These are phyloP conservation scores for Aurantiochytrium sp. DNA, from an alignment of 108 stramenopile genomes.

Conservation along the genomic window DNA sequence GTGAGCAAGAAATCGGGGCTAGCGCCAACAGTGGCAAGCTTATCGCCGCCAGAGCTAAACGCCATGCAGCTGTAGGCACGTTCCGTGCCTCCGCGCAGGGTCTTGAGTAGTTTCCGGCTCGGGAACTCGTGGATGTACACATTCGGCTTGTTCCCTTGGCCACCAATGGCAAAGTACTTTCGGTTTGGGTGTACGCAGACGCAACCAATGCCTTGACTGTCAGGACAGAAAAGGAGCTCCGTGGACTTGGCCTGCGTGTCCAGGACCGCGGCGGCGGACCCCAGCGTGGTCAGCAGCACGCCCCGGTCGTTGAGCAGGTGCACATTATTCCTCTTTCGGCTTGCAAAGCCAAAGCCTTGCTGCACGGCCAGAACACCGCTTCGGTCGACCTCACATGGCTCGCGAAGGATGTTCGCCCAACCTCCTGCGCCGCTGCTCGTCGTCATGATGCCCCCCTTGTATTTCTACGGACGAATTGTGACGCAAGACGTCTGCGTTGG, in stretches of 20 bases:
- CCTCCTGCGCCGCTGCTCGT: background rate
- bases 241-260: conserved; percentile 25
- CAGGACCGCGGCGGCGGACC: conserved; percentile 31
- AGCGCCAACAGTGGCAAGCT: conserved; percentile 47
- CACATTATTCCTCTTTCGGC: background rate
- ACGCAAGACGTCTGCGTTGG: no score
- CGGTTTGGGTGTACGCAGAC: conserved; percentile 17
- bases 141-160: conserved; percentile 21
- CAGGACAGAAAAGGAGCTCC: conserved; percentile 30
- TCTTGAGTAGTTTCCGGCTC: background rate
- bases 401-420: background rate
- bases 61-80: conserved; percentile 38
- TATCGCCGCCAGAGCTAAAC: conserved; percentile 38
- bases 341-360: conserved; percentile 1
- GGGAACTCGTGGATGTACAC: conserved; percentile 35
- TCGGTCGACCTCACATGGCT: background rate
- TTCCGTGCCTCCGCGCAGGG: conserved; percentile 46
- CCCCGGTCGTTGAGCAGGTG: background rate
- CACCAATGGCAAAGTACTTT: conserved; percentile 31
- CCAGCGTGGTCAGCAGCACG: background rate
- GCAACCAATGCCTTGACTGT: conserved; percentile 17
- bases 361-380: background rate
- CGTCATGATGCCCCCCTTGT: no score
- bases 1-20: conserved; percentile 58
- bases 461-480: no score